Conservation (phyloP, 139 green algal genomes). For the Pedinophyceae sp. region DNA sequence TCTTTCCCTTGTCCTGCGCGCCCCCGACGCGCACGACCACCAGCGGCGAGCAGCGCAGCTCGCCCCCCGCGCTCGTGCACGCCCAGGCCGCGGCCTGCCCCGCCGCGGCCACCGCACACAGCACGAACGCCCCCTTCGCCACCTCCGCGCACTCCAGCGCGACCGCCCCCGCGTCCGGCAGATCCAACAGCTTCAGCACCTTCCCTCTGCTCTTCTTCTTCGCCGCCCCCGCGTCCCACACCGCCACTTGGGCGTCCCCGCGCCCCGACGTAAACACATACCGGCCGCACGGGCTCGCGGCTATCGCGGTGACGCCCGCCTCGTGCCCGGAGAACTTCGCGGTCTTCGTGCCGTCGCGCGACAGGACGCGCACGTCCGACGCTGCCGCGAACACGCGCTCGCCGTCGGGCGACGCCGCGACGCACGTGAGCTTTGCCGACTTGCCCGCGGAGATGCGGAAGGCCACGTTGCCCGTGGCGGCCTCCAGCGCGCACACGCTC, state of each 20-base stretch:
- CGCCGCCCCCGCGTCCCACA: too few species aligned
- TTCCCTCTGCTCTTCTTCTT: too few species aligned
- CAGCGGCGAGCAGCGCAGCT: constrained; percentile 3
- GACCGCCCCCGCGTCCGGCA: too few species aligned
- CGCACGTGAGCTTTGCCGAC: not conserved
- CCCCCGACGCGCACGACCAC: constrained; percentile 14
- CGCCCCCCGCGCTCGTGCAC: constrained; percentile 5
- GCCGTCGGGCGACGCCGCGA: constrained; percentile 17
- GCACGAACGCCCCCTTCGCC: too few species aligned
- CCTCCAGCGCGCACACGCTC: not conserved
- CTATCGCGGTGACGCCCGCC: too few species aligned
- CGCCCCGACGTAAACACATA: too few species aligned
- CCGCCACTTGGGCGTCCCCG: too few species aligned
- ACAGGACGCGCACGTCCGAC: constrained; percentile 36
- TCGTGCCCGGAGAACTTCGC: constrained; percentile 43
- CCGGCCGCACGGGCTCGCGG: too few species aligned
- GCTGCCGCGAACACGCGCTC: constrained; percentile 24
- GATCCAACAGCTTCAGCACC: too few species aligned
- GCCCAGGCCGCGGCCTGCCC: too few species aligned
- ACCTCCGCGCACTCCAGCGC: too few species aligned
- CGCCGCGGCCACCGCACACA: too few species aligned
- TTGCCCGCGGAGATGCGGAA: not conserved
- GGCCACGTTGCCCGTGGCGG: not conserved
- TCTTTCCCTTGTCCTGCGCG: constrained; percentile 8
- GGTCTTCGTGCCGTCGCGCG: constrained; percentile 16